Percentiles rank a stretch among this genome's conserved stretches.
Conservation (phyloP, 2,329 filamentous ascomycete species). For the Ascocoryne sarcoides region DNA sequence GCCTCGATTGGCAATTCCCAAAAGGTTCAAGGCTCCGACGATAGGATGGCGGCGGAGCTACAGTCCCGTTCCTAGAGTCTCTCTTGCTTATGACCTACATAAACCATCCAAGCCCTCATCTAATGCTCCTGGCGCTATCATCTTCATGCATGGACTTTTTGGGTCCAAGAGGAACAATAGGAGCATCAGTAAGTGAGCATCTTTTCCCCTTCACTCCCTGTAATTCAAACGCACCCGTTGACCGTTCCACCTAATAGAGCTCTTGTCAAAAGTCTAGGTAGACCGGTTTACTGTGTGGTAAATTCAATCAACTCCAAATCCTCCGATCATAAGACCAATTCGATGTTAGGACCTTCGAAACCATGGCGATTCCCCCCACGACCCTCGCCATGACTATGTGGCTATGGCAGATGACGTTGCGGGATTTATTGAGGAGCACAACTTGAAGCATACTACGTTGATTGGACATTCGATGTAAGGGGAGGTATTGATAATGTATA, state of each 20-base stretch:
- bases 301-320: conserved; percentile 26
- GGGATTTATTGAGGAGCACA: conserved; percentile 65
- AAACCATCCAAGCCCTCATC: conserved; percentile 42
- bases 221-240: too few species aligned
- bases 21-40: neutral
- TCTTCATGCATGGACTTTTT: conserved; percentile 89
- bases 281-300: conserved; percentile 75
- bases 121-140: conserved; percentile 51
- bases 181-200: conserved; percentile 76
- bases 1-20: neutral
- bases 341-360: conserved; percentile 70
- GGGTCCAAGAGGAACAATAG: conserved; percentile 94
- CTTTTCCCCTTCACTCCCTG: neutral
- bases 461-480: conserved; percentile 89
- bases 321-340: neutral
- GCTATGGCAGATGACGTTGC: conserved; percentile 78
- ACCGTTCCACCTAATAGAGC: too few species aligned
- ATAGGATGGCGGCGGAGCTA: neutral
- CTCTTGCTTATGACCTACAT: conserved; percentile 58
- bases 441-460: conserved; percentile 60
- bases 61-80: neutral
- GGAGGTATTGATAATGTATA: too few species aligned
- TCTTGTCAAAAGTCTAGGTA: conserved; percentile 69
- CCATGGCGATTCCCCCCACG: conserved; percentile 83
- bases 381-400: conserved; percentile 65